Base-by-base conservation (phyloP, 805 yeast genomes). In the Metschnikowia lachancei region DNA sequence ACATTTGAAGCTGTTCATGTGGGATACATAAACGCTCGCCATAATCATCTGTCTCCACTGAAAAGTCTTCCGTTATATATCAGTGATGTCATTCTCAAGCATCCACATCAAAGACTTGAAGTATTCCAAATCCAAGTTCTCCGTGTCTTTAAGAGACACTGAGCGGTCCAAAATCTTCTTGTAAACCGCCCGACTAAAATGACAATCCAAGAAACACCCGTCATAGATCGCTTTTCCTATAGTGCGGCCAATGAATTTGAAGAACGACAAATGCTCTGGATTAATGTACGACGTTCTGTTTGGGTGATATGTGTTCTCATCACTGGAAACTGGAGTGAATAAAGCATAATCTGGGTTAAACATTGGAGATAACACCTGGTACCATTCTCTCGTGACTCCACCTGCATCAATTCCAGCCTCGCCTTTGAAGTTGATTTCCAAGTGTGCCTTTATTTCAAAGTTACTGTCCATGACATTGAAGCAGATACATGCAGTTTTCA, bases 391-490 rank as follows among this genome's bases (percentile, higher is more conserved):
- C 0, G 97, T 87, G 13, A 94, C 83, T 34, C 99, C 99, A 55
- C 99, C 99, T 3, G 96, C 99, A 73, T 94, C 99, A 40, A 94
- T 87, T 55, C 98, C 99, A 45, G 85, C 85, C 65, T 94, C 99
- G 1, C 96, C 96, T 52, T 82, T 82, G 70, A 94, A 94, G n/a
- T 77, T 77, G 35, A 94, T 81, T 41, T 85, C 91, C 55, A 94
- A 69, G 54, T 83, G 84, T 2, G 91, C 77, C 40, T 80, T 75
- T n/a, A n/a, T n/a, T n/a, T n/a, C n/a, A n/a, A n/a, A n/a, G n/a
- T n/a, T n/a, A n/a, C n/a, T n/a, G n/a, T n/a, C n/a, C n/a, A n/a
- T n/a, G n/a, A n/a, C n/a, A n/a, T n/a, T n/a, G n/a, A n/a, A n/a
- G n/a, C n/a, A n/a, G n/a, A n/a, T n/a, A n/a, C n/a, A n/a, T n/a